Evolutionary conservation across 441 rosid species (phyloP).

Genomic region (Manihot esculenta): DNA sequence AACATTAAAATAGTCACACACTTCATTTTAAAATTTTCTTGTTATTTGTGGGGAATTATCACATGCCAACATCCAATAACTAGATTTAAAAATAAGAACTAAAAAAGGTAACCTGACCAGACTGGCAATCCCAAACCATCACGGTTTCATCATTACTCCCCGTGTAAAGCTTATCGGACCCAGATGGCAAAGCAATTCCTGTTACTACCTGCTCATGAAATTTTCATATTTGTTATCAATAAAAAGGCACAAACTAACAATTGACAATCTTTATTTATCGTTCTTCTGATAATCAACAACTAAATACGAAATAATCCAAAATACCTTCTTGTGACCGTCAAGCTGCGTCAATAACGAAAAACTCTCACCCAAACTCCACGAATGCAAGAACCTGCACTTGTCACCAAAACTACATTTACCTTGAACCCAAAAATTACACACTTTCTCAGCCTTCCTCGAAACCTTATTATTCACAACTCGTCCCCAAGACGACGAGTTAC

Average conservation of each 20-base stretch:
- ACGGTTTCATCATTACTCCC: slow-evolving; percentile 88
- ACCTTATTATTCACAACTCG: slow-evolving; percentile 44
- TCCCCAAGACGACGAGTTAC: slow-evolving; percentile 57
- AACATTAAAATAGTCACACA: neutral
- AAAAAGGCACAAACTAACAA: neutral
- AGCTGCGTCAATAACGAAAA: slow-evolving; percentile 72
- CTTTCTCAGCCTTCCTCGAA: slow-evolving; percentile 60
- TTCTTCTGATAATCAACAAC: neutral
- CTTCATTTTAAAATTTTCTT: slow-evolving; percentile 1
- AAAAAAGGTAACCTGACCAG: slow-evolving; percentile 70
- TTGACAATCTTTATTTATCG: neutral
- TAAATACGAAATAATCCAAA: neutral
- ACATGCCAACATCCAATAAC: neutral
- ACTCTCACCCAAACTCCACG: slow-evolving; percentile 81
- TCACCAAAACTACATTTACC: slow-evolving; percentile 80
- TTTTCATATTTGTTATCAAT: slow-evolving; percentile 14
- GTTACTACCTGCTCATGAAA: slow-evolving; percentile 57
- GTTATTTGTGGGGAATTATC: neutral
- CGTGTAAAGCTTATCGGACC: slow-evolving; percentile 87
- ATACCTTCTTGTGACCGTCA: slow-evolving; percentile 86
- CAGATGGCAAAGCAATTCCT: slow-evolving; percentile 86
- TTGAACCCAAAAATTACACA: slow-evolving; percentile 85
- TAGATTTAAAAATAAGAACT: neutral
- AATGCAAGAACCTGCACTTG: slow-evolving; percentile 77
- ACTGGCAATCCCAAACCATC: slow-evolving; percentile 88